phyloP scores from a whole-genome alignment of 441 rosid genomes.

The California macrophylla region DNA sequence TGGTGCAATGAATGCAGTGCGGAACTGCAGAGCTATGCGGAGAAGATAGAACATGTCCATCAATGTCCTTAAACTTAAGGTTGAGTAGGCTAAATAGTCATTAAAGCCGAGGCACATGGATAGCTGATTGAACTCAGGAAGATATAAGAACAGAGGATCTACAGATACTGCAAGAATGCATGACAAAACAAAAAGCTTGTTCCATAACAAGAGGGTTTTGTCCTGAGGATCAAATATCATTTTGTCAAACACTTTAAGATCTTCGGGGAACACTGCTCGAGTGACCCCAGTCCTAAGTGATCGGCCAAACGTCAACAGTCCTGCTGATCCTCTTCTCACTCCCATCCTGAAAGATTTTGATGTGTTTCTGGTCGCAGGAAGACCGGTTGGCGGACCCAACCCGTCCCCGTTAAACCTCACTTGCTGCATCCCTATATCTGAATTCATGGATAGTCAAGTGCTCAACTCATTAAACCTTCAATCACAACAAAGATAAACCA shows the following conservation, averaged over 20 bases:
- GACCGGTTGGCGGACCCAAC: slow-evolving; percentile 22
- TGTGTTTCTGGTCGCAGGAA: slow-evolving; percentile 26
- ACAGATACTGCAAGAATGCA: slow-evolving; percentile 74
- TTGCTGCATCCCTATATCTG: slow-evolving; percentile 35
- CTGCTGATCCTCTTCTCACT: slow-evolving; percentile 57
- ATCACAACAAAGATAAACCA: slow-evolving; percentile 1
- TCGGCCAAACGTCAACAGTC: slow-evolving; percentile 51
- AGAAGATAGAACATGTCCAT: slow-evolving; percentile 58
- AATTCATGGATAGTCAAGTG: slow-evolving; percentile 39
- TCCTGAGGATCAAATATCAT: slow-evolving; percentile 83
- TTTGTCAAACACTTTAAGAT: slow-evolving; percentile 63
- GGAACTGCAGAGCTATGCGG: slow-evolving; percentile 75
- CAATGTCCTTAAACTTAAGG: slow-evolving; percentile 49
- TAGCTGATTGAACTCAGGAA: slow-evolving; percentile 53
- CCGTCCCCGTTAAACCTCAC: slow-evolving; percentile 34
- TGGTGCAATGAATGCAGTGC: slow-evolving; percentile 90
- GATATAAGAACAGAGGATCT: slow-evolving; percentile 82
- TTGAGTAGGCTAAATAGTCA: slow-evolving; percentile 46
- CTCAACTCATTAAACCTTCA: slow-evolving; percentile 71
- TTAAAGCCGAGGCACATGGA: slow-evolving; percentile 63
- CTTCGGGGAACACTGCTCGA: slow-evolving; percentile 71
- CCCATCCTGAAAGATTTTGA: slow-evolving; percentile 53
- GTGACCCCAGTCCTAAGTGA: slow-evolving; percentile 41
- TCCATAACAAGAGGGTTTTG: slow-evolving; percentile 71
- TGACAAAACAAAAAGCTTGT: slow-evolving; percentile 61